Evolutionary conservation across 768 basidiomycete species (phyloP), one percentile per base, ranked within the genome.

Genomic region (Trametes villosa): DNA sequence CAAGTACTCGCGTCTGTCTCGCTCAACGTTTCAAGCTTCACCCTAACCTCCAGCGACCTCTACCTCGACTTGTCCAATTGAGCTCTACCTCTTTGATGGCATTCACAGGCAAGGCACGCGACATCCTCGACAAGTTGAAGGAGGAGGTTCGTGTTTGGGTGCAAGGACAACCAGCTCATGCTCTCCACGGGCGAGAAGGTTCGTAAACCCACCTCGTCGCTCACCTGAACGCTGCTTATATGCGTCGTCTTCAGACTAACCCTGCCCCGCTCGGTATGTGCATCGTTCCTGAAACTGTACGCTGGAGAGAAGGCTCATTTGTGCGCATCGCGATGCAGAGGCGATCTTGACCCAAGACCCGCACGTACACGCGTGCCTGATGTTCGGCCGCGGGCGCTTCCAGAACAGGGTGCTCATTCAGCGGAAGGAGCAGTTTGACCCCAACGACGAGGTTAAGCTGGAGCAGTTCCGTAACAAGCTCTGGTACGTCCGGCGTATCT

Each of bases 101-200:
- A n/a, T n/a, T n/a, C n/a, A n/a, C n/a, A n/a, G n/a, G n/a, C n/a
- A n/a, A n/a, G n/a, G n/a, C n/a, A n/a, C n/a, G n/a, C n/a, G n/a
- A n/a, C n/a, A n/a, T n/a, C n/a, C n/a, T n/a, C n/a, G n/a, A n/a
- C n/a, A n/a, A n/a, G n/a, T n/a, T n/a, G n/a, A n/a, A n/a, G n/a
- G n/a, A n/a, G n/a, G n/a, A n/a, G n/a, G n/a, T n/a, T n/a, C 51
- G 66, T 82, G 5, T 74, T 68, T 46, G 81, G 82, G 4, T 72
- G 82, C 31, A 68, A 66, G 8, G 81, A 82, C 56, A 81, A 82
- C 58, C 80, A 81, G 65, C 76, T 82, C 38, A 77, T 78, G 71
- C 74, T 77, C 46, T 72, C 67, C 20, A 79, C 76, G n/a, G 79
- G 79, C 29, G 75, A 78, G 63, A 79, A 77, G 74, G 76, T 75